Base-by-base conservation (phyloP, 75 land plant genomes). In the Pinus albicaulis region DNA sequence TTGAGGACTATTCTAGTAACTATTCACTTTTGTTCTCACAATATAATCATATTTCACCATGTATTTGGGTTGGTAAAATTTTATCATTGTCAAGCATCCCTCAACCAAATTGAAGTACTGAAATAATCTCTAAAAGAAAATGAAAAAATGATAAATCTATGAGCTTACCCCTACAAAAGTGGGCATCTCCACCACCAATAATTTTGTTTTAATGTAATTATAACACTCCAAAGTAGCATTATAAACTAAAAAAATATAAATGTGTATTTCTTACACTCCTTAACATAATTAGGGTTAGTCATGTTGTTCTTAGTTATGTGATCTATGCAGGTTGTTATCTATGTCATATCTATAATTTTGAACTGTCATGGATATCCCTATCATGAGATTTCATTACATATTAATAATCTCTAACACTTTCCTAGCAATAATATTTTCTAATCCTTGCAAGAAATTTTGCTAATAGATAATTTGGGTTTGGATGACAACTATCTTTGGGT, bases 101-200 rank as follows among this genome's bases (percentile, higher is more conserved):
- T 92, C 93, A 11, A 92, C 93, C 73, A 92, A 81, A 58, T 86
- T 86, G 81, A 92, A 92, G 81, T 92, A 92, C 73, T 92, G 95
- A 69, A 92, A 66, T 34, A 92, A 70, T 10, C 95, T 93, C 94
- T 92, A 86, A n/a, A 44, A 55, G 19, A 23, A 48, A 68, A 41
- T n/a, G 34, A 13, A 36, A 52, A 24, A 68, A 68, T 22, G 41
- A 41, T n/a, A n/a, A 2, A 38, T n/a, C 52, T 41, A 68, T 41
- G 3, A 68, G 71, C 71, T 68, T 68, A 24, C 71, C 52, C 16
- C 71, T 20, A 68, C 20, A 22, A 68, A 41, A 7, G 4, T 38
- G n/a, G 48, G 10, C 23, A 68, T n/a, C 66, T 38, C 14, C 41
- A 68, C 12, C n/a, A 66, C 41, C 8, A 34, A n/a, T 1, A 48